A percentile compares a stretch with the other conserved stretches of the same genome.
phyloP scores from a whole-genome alignment of 768 basidiomycete genomes.

The Amanita rubescens region DNA sequence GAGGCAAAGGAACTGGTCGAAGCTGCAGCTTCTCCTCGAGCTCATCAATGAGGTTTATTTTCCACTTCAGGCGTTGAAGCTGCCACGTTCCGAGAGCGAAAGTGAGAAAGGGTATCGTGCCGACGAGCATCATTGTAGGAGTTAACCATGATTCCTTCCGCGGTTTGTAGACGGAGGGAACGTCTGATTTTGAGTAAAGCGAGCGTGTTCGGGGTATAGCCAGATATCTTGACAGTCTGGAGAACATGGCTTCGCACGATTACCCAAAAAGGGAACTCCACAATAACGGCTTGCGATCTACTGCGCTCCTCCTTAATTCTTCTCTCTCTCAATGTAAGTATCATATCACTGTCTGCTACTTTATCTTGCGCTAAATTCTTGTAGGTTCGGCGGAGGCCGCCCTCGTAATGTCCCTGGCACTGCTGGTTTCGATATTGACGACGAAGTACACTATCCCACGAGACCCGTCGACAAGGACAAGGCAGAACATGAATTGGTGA shows the following conservation, averaged over 20 bases:
- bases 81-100: constrained; percentile 93
- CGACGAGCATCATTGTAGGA: constrained; percentile 67
- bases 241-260: constrained; percentile 1
- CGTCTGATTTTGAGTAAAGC: constrained; percentile 13
- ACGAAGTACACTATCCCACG: constrained; percentile 90
- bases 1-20: constrained; percentile 71
- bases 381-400: constrained; percentile 34
- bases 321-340: constrained; percentile 1
- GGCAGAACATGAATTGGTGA: constrained; percentile 87
- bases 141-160: constrained; percentile 55
- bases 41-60: constrained; percentile 87
- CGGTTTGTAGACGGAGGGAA: constrained; percentile 46
- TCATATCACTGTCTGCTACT: background rate
- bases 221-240: background rate
- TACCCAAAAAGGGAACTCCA: background rate
- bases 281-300: background rate
- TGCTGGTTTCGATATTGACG: constrained; percentile 60
- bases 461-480: constrained; percentile 98
- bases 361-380: background rate
- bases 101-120: constrained; percentile 84
- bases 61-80: constrained; percentile 90
- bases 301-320: background rate
- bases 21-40: constrained; percentile 83
- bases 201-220: background rate
- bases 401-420: constrained; percentile 28